A percentile compares a stretch with the other conserved stretches of the same genome.
phyloP scores from a whole-genome alignment of 768 basidiomycete genomes.

The Megacollybia marginata region DNA sequence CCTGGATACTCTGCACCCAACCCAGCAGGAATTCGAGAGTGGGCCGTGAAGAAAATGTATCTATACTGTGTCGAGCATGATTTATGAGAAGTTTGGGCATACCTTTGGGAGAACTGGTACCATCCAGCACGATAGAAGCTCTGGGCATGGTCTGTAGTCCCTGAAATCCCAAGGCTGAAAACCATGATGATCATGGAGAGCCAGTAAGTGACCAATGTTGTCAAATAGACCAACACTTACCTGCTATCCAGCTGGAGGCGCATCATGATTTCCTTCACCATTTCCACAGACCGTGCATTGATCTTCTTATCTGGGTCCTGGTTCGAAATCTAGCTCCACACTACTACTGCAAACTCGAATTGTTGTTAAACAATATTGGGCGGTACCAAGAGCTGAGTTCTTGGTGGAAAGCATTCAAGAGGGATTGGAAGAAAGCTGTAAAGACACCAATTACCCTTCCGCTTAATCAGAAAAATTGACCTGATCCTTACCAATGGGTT shows the following conservation, averaged over 20 bases:
- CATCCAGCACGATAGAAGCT: slow-evolving; percentile 9
- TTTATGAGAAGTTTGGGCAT: slow-evolving; percentile 17
- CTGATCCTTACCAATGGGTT: slow-evolving; percentile 4
- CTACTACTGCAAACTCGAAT: slow-evolving; percentile 3
- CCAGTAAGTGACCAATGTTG: slow-evolving; percentile 8
- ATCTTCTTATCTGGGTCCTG: slow-evolving; percentile 14
- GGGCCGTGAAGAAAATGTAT: slow-evolving; percentile 34
- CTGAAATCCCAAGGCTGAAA: slow-evolving; percentile 7
- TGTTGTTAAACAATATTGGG: background rate
- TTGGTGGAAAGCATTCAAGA: slow-evolving; percentile 2
- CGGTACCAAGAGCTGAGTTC: background rate
- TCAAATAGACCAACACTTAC: slow-evolving; percentile 12
- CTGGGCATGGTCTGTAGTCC: slow-evolving; percentile 14
- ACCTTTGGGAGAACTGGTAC: slow-evolving; percentile 18
- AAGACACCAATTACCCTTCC: background rate
- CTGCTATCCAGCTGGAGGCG: slow-evolving; percentile 6
- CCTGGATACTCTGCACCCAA: slow-evolving; percentile 19
- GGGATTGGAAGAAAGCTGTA: slow-evolving; percentile 2
- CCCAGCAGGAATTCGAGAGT: slow-evolving; percentile 28
- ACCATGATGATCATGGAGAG: slow-evolving; percentile 18
- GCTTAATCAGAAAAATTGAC: background rate
- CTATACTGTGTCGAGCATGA: slow-evolving; percentile 8
- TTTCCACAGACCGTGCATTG: slow-evolving; percentile 17
- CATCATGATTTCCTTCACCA: slow-evolving; percentile 46
- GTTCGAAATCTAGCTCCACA: slow-evolving; percentile 5